Conservation (phyloP, 2,329 filamentous ascomycete species). For the Cytospora paraplurivora region DNA sequence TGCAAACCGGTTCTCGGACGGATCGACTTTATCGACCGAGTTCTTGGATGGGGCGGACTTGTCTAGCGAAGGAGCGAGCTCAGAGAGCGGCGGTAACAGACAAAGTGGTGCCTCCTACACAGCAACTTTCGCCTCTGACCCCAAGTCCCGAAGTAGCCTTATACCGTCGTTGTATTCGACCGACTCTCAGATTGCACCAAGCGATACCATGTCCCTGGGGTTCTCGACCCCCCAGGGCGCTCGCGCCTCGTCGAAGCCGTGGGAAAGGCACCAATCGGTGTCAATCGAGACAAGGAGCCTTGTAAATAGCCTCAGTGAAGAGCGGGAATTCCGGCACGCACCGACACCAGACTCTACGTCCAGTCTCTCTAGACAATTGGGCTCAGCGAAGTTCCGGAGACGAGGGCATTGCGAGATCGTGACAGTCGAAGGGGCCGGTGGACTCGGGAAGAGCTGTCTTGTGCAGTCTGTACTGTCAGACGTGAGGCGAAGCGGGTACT, state of each 20-base stretch:
- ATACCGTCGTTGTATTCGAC: constrained; percentile 44
- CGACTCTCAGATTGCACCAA: constrained; percentile 43
- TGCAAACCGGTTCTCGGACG: constrained; percentile 53
- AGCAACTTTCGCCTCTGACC: constrained; percentile 47
- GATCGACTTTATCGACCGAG: constrained; percentile 56
- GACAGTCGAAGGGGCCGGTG: constrained; percentile 61
- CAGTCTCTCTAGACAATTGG: constrained; percentile 57
- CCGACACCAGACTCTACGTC: constrained; percentile 48
- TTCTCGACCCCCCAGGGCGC: constrained; percentile 43
- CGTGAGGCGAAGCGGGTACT: constrained; percentile 63
- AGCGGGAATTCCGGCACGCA: constrained; percentile 45
- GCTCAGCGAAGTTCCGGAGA: constrained; percentile 60
- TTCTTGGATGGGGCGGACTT: constrained; percentile 51
- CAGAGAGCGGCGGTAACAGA: constrained; percentile 53
- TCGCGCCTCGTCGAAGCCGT: constrained; percentile 46
- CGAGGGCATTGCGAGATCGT: constrained; percentile 66
- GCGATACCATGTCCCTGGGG: constrained; percentile 51
- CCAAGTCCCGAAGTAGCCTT: constrained; percentile 43
- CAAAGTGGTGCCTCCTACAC: constrained; percentile 54
- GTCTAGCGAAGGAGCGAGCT: constrained; percentile 64
- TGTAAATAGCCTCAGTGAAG: constrained; percentile 49
- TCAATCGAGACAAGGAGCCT: constrained; percentile 52
- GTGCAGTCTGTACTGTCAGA: constrained; percentile 65
- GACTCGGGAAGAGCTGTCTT: constrained; percentile 66
- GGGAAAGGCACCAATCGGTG: constrained; percentile 56